phyloP scores from a whole-genome alignment of 208 protist genomes.

The Tritrichomonas musculus region DNA sequence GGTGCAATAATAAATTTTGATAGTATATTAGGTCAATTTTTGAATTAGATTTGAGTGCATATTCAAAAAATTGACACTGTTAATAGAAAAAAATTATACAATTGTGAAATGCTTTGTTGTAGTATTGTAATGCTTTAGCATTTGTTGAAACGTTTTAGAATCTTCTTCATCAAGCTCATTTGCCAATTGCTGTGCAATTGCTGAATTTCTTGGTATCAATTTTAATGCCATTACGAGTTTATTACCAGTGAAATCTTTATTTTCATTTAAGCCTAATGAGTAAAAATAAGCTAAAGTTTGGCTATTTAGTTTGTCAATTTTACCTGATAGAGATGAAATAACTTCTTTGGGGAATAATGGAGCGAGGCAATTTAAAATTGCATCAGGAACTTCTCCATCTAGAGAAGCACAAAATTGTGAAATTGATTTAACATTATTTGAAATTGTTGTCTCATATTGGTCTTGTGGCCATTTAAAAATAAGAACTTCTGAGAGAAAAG shows the following conservation, averaged over 20 bases:
- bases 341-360: background rate
- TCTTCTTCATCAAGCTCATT: background rate
- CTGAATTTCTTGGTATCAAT: background rate
- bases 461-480: background rate
- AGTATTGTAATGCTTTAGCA: background rate
- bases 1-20: too few species aligned
- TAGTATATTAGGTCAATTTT: too few species aligned
- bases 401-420: background rate
- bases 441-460: background rate
- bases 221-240: background rate
- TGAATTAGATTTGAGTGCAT: too few species aligned
- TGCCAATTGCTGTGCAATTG: background rate
- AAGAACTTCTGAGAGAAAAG: background rate
- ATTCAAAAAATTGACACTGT: too few species aligned
- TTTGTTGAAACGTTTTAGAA: background rate
- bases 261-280: background rate
- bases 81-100: too few species aligned
- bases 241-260: background rate
- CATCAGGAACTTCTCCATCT: background rate
- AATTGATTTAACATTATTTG: background rate
- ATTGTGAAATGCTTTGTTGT: too few species aligned
- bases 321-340: background rate
- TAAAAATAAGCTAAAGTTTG: background rate
- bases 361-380: background rate
- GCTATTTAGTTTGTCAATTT: background rate